Conservation (phyloP, 2,329 filamentous ascomycete genomes). For the Aspergillus brasiliensis region DNA sequence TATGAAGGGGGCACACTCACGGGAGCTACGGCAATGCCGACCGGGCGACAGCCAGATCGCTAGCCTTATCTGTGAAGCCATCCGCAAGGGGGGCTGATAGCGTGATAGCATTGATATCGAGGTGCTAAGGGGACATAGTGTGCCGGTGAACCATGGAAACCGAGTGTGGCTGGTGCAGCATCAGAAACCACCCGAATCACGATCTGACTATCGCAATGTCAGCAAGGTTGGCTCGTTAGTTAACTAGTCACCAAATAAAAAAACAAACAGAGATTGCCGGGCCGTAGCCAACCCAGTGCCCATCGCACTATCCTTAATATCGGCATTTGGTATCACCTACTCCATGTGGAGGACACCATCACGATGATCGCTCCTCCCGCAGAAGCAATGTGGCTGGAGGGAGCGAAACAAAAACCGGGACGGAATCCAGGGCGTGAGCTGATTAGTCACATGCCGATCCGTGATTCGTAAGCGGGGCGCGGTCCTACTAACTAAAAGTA, state of each 20-base stretch:
- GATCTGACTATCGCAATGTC: not conserved
- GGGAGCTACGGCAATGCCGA: not conserved
- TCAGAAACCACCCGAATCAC: not conserved
- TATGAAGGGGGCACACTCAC: not conserved
- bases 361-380: not conserved
- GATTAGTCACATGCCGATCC: constrained; percentile 13
- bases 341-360: not conserved
- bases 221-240: not conserved
- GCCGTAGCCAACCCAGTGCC: not conserved
- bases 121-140: not conserved
- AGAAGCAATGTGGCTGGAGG: constrained; percentile 8
- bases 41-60: not conserved
- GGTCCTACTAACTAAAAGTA: too few species aligned
- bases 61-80: constrained; percentile 1
- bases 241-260: too few species aligned
- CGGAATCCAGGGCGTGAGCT: not conserved
- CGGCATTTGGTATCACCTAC: not conserved
- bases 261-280: not conserved
- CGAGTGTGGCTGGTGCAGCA: not conserved
- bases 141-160: not conserved
- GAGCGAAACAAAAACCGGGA: not conserved
- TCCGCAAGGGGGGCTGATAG: not conserved
- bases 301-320: not conserved
- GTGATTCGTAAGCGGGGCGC: not conserved
- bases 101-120: not conserved